Evolutionary conservation across 495 filamentous ascomycete species (phyloP).

Genomic region (Astrocystis sublimbata): DNA sequence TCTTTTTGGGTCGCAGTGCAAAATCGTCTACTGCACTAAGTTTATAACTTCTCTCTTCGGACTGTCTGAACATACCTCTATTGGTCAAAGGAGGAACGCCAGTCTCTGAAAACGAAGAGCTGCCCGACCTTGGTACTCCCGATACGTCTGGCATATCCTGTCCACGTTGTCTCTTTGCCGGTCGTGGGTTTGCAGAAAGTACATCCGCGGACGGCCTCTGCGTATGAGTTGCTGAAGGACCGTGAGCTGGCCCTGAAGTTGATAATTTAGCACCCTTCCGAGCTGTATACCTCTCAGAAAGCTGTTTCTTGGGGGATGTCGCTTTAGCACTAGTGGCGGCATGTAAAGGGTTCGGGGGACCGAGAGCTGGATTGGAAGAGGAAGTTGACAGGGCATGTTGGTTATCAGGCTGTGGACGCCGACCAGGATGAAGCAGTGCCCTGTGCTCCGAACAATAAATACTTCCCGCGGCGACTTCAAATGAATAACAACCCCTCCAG

Average conservation of each 20-base stretch:
- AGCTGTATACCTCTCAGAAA: constrained; percentile 25
- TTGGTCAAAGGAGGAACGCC: constrained; percentile 10
- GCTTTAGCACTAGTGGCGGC: too few species aligned
- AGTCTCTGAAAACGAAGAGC: constrained; percentile 13
- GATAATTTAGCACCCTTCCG: constrained; percentile 20
- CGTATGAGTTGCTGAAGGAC: constrained; percentile 9
- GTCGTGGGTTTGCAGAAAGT: constrained; percentile 9
- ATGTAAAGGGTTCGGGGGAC: not conserved
- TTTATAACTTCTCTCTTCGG: constrained; percentile 15
- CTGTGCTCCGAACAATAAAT: constrained; percentile 13
- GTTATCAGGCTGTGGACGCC: not conserved
- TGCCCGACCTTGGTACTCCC: constrained; percentile 1
- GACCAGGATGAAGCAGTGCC: not conserved
- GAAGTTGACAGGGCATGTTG: not conserved
- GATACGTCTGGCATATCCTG: not conserved
- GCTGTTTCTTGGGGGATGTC: constrained; percentile 21
- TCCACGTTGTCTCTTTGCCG: constrained; percentile 22
- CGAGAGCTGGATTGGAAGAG: not conserved
- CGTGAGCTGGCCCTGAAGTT: not conserved
- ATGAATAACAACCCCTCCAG: constrained; percentile 12
- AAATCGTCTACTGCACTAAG: constrained; percentile 27
- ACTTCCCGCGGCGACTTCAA: not conserved
- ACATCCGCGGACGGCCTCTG: constrained; percentile 6
- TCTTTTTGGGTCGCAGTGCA: constrained; percentile 29
- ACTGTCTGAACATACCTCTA: constrained; percentile 1